Evolutionary conservation across 495 filamentous ascomycete genomes (phyloP).

Genomic region (Pseudomonodictys pantanalensis): DNA sequence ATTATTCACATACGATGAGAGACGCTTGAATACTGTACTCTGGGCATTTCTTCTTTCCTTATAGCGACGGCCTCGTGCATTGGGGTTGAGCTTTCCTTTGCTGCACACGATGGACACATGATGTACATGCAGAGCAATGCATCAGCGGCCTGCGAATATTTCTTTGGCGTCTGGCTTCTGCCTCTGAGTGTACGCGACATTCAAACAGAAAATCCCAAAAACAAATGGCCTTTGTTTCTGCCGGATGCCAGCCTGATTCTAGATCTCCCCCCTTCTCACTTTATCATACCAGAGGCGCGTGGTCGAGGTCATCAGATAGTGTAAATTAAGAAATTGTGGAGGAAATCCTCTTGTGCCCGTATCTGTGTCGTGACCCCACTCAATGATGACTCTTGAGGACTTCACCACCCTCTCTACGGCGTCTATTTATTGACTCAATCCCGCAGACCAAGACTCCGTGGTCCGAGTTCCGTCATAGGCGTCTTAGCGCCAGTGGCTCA

Average conservation of each 20-base stretch:
- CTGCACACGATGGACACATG: not conserved
- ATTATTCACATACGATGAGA: not conserved
- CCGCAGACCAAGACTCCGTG: too few relatives aligned
- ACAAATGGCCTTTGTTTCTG: conserved; percentile 18
- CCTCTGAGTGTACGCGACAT: conserved; percentile 8
- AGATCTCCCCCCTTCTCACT: conserved; percentile 14
- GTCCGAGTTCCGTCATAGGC: too few relatives aligned
- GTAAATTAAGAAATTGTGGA: not conserved
- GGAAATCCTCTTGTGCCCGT: not conserved
- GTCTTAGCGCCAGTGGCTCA: not conserved
- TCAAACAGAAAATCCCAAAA: conserved; percentile 34
- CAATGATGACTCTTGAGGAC: too few relatives aligned
- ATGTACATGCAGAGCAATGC: not conserved
- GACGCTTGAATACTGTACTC: not conserved
- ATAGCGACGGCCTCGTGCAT: conserved; percentile 8
- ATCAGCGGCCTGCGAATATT: not conserved
- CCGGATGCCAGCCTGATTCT: conserved; percentile 1
- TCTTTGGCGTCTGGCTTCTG: not conserved
- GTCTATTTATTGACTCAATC: too few relatives aligned
- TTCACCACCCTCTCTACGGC: too few relatives aligned
- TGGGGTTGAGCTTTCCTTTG: not conserved
- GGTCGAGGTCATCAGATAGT: conserved; percentile 18
- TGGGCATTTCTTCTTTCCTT: not conserved
- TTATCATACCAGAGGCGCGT: not conserved
- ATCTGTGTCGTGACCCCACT: not conserved